Percentiles rank a stretch among this genome's conserved stretches.
Conservation (phyloP, 2,329 filamentous ascomycete species). For the Corynespora cassiicola region DNA sequence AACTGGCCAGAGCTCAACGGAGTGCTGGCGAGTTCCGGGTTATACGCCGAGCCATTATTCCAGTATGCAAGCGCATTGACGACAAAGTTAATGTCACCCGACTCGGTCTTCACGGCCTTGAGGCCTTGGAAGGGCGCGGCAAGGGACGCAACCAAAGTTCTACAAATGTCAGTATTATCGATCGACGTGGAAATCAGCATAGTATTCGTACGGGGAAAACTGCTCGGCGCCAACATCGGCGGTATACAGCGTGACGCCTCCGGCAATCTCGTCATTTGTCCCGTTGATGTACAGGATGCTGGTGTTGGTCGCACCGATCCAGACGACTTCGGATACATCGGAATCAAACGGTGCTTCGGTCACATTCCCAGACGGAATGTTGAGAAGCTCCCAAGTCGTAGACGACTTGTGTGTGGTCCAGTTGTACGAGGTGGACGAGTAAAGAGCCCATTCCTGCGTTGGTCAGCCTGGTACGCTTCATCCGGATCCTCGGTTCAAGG, state of each 20-base stretch:
- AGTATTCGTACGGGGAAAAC: conserved; percentile 29
- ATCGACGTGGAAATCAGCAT: too few relatives aligned
- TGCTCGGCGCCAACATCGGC: conserved; percentile 33
- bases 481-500: background rate
- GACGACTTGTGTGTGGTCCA: conserved; percentile 44
- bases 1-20: conserved; percentile 70
- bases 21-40: conserved; percentile 65
- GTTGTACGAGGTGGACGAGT: conserved; percentile 43
- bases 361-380: conserved; percentile 37
- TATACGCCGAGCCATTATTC: conserved; percentile 72
- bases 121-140: conserved; percentile 58
- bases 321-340: conserved; percentile 41
- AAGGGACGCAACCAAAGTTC: conserved; percentile 44
- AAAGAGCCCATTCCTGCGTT: conserved; percentile 37
- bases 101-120: conserved; percentile 50
- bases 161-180: conserved; percentile 12
- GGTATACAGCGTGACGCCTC: conserved; percentile 42
- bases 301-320: conserved; percentile 38
- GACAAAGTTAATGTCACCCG: conserved; percentile 54
- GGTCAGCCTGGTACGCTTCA: too few relatives aligned
- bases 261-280: conserved; percentile 63
- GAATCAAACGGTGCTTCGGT: conserved; percentile 40
- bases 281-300: conserved; percentile 70
- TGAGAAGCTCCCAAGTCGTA: conserved; percentile 56
- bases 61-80: conserved; percentile 66